A percentile compares a stretch with the other conserved stretches of the same genome.
phyloP scores from a whole-genome alignment of 306 rosid genomes.

The Herpetospermum pedunculosum region DNA sequence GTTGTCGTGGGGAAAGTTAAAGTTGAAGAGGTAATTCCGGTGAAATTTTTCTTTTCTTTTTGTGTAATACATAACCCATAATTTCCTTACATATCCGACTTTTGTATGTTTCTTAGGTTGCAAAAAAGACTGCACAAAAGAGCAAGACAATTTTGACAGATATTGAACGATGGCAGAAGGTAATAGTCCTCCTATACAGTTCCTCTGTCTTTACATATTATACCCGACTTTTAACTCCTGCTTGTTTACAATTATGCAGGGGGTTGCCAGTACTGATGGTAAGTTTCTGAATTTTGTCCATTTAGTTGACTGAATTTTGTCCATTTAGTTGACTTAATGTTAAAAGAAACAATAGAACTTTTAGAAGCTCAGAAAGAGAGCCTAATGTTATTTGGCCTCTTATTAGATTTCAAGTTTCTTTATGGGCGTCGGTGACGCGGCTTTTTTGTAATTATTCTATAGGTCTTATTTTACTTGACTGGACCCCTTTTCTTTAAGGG shows the following conservation, averaged over 20 bases:
- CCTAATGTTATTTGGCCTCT: no score
- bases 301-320: not conserved
- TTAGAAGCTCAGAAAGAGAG: no score
- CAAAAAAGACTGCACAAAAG: conserved; percentile 86
- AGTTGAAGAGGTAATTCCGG: conserved; percentile 74
- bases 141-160: conserved; percentile 82
- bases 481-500: no score
- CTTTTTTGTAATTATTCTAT: no score
- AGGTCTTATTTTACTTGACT: no score
- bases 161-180: conserved; percentile 99
- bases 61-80: not conserved
- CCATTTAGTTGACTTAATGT: no score
- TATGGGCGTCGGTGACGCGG: no score
- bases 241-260: conserved; percentile 39
- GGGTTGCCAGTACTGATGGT: conserved; percentile 93
- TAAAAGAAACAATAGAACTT: no score
- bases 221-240: conserved; percentile 9
- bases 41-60: not conserved
- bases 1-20: conserved; percentile 70
- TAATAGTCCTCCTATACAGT: conserved; percentile 16
- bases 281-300: conserved; percentile 23
- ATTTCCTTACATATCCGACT: not conserved
- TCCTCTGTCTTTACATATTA: not conserved
- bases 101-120: conserved; percentile 48
- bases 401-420: no score